Evolutionary conservation across 2,329 filamentous ascomycete genomes (phyloP).

Genomic region (Helotiales sp.): DNA sequence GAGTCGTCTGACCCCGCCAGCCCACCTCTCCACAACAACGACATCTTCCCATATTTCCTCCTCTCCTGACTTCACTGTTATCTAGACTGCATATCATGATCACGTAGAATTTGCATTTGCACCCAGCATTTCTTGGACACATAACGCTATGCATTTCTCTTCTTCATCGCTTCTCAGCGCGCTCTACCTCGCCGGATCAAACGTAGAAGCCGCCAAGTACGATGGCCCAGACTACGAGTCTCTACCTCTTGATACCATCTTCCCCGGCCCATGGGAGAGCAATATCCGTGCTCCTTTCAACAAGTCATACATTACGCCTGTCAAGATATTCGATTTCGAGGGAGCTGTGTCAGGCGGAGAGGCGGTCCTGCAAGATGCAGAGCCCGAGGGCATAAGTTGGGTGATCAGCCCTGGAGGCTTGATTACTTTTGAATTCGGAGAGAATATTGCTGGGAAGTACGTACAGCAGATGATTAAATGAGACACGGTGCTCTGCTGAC

Average conservation of each 20-base stretch:
- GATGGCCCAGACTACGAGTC: constrained; percentile 33
- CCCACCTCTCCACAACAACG: not conserved
- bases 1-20: constrained; percentile 12
- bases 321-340: constrained; percentile 43
- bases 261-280: constrained; percentile 48
- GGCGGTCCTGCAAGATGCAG: constrained; percentile 25
- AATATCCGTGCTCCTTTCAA: constrained; percentile 47
- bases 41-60: constrained; percentile 12
- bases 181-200: constrained; percentile 11
- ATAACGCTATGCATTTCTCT: constrained; percentile 8
- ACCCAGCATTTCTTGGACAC: constrained; percentile 9
- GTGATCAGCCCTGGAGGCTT: constrained; percentile 41
- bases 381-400: constrained; percentile 19
- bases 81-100: constrained; percentile 19
- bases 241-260: constrained; percentile 44
- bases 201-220: constrained; percentile 11
- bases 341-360: constrained; percentile 41
- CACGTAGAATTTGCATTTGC: constrained; percentile 16
- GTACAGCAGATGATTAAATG: not conserved
- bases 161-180: constrained; percentile 7
- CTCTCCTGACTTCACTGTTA: not conserved
- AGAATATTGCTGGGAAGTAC: constrained; percentile 50
- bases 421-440: constrained; percentile 48
- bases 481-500: constrained; percentile 6
- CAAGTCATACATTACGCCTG: constrained; percentile 45